Base-by-base conservation (phyloP, 2,329 filamentous ascomycete species). In the Colletotrichum sojae region DNA sequence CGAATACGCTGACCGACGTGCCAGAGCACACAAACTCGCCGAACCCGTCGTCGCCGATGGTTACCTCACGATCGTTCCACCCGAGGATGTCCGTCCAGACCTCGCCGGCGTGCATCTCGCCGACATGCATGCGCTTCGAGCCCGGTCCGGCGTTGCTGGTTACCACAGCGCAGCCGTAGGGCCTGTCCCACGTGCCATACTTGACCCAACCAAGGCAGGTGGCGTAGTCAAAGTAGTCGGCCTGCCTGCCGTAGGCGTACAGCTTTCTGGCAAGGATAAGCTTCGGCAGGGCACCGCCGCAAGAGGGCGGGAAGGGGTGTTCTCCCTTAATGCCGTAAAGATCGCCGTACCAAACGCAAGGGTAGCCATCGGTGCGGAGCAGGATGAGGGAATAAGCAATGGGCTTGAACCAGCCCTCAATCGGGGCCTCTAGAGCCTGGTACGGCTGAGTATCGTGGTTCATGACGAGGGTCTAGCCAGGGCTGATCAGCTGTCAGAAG, bases 381-480 rank as follows among this genome's bases (percentile, higher is more conserved):
- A 94, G 86, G 63, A 94, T 93, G 52, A 94, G 84, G 0, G 90
- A 82, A 77, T 94, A 93, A 13, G 91, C 92, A 16, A 94, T 83
- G 0, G 90, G 86, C 77, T 93, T 93, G 82, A 94, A 92, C 80
- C 88, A 90, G 27, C 84, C 83, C 63, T 89, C 85, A 48, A 94
- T 87, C 1, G 87, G 86, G 0, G 89, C 88, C 73, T 87, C 71
- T 10, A 82, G 76, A 3, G 79, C 78, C 59, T 82, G 80, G 71
- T 77, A 78, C 0, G 80, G 80, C 67, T 82, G 80, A 0, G 91
- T 93, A 76, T 94, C 91, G 46, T 93, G 91, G 78, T 92, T 93
- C 78, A 89, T 89, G 1, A 93, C 90, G 5, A 93, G 85, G 0
- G 91, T 93, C 79, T 88, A 51, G 2, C 20, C 2, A 25, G 6